Evolutionary conservation across 2,329 filamentous ascomycete genomes (phyloP).

Genomic region (Thelonectria blattea): DNA sequence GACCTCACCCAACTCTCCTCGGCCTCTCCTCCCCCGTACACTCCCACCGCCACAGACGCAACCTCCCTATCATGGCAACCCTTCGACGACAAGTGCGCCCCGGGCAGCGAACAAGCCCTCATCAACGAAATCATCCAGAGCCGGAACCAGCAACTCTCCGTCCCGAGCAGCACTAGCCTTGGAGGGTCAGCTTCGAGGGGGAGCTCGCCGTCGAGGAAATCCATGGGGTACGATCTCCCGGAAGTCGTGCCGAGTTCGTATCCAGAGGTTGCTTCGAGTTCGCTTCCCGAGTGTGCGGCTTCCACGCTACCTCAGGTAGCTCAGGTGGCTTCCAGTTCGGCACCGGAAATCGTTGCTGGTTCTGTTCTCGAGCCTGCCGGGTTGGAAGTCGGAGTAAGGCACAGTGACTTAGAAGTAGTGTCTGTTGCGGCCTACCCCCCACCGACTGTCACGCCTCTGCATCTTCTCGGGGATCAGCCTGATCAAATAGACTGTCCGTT

Average conservation of each 20-base stretch:
- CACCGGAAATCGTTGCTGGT: background rate
- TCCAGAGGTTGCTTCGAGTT: slow-evolving; percentile 6
- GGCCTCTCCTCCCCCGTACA: slow-evolving; percentile 14
- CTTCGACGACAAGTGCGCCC: background rate
- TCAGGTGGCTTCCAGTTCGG: background rate
- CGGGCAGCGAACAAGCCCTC: background rate
- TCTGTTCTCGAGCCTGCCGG: background rate
- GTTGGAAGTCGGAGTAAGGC: background rate
- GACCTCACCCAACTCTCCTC: background rate
- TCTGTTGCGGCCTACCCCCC: background rate
- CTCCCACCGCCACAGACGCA: slow-evolving; percentile 1
- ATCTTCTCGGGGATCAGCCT: slow-evolving; percentile 21
- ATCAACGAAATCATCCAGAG: background rate
- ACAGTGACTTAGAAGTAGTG: slow-evolving; percentile 1
- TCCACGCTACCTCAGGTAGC: background rate
- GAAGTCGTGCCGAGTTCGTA: background rate
- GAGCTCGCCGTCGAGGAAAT: background rate
- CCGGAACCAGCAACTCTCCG: too few relatives aligned
- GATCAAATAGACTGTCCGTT: slow-evolving; percentile 23
- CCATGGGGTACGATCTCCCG: background rate
- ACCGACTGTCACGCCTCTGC: slow-evolving; percentile 12
- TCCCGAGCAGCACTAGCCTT: background rate
- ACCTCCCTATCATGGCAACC: background rate
- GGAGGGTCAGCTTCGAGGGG: background rate
- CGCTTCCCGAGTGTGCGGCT: background rate